Base-by-base conservation (phyloP, 2,329 filamentous ascomycete species). In the Claviceps cyperi region DNA sequence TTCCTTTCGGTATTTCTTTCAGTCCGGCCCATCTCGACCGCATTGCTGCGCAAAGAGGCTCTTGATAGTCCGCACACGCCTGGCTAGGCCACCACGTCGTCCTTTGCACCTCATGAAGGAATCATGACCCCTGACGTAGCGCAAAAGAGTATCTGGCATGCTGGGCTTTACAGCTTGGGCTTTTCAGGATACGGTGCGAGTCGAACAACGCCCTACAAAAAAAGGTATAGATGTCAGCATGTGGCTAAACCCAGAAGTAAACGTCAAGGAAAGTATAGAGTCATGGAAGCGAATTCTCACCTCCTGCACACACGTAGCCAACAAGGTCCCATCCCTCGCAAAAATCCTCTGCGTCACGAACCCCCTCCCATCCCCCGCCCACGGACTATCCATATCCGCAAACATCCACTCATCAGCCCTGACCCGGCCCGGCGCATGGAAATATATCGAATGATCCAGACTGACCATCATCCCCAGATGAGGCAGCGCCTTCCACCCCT, bases 291-390 rank as follows among this genome's bases (percentile, higher is more conserved):
- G 8, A 44, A 28, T 14, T 62, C 70, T 67, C 54, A 76, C 85
- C 76, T 92, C 86, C 66, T 92, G 86, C 52, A 86, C 76, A 63
- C 86, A 91, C 35, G 80, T 90, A 24, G 86, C 86, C 60, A 92
- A 68, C 64, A 92, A 65, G 24, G 74, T 82, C 21, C 86, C 86
- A 53, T 89, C 81, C 56, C 69, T 72, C 24, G 77, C 74, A 62
- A 81, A 90, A 53, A 91, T 84, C 64, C 78, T 77, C 71, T 89
- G 84, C 57, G 76, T 77, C 40, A 91, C 86, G 17, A 91, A 72
- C 0, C 84, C 86, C 52, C 86, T 74, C 3, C 85, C 86, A 59
- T 89, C 83, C 1, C 83, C 85, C 2, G 82, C 77, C 86, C 86
- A 92, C 0, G 86, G 84, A 50, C 80, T 87, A 66, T 85, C 77